phyloP scores from a whole-genome alignment of 2,329 filamentous ascomycete species.

The Tricladium varicosporioides region DNA sequence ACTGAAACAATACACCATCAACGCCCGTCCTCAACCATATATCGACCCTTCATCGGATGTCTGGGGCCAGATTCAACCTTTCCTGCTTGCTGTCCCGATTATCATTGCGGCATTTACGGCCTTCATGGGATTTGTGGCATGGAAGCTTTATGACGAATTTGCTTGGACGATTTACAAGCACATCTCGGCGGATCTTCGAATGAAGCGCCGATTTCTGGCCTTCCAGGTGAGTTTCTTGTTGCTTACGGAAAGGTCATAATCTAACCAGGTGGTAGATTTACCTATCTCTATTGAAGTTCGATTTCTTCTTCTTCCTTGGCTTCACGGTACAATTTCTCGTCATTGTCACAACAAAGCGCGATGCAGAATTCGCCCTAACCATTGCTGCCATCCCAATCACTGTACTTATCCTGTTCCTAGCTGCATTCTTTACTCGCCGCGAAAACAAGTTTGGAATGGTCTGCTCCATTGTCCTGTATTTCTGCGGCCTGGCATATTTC shows the following conservation, averaged over 20 bases:
- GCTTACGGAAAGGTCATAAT: neutral
- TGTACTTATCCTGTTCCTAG: constrained; percentile 80
- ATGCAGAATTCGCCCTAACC: constrained; percentile 81
- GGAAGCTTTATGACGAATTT: constrained; percentile 98
- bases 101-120: constrained; percentile 77
- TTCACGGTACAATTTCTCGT: constrained; percentile 98
- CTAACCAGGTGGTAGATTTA: constrained; percentile 68
- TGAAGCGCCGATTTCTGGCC: constrained; percentile 94
- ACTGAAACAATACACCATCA: constrained; percentile 40
- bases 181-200: constrained; percentile 92
- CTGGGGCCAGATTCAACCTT: constrained; percentile 70
- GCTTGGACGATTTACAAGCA: constrained; percentile 99
- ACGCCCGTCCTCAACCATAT: constrained; percentile 40
- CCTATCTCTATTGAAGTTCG: constrained; percentile 95
- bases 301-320: constrained; percentile 99
- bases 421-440: constrained; percentile 79
- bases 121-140: constrained; percentile 73
- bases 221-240: constrained; percentile 70
- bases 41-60: constrained; percentile 43
- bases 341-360: constrained; percentile 69
- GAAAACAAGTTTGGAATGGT: constrained; percentile 81
- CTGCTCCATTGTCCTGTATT: constrained; percentile 77
- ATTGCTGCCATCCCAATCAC: constrained; percentile 89
- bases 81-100: constrained; percentile 80
- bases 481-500: constrained; percentile 90